phyloP scores from a whole-genome alignment of 805 yeast species.

The Saccharomycopsis sp. region DNA sequence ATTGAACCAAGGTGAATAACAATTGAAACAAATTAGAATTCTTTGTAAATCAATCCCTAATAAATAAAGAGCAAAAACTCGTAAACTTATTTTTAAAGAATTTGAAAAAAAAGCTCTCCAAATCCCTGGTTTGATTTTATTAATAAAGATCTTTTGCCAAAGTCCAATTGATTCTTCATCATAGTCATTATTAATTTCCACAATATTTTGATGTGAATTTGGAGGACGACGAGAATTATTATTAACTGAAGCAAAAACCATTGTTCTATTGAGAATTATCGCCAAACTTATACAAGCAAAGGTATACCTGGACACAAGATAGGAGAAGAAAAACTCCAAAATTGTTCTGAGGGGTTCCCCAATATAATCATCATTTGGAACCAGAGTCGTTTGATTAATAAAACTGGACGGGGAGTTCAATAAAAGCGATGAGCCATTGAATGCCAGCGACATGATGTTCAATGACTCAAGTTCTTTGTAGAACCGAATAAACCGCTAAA shows the following conservation, averaged over 20 bases:
- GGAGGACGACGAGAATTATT: not conserved
- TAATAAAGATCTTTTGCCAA: not conserved
- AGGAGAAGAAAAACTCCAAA: no score
- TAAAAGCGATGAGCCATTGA: no score
- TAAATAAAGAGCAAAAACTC: constrained; percentile 24
- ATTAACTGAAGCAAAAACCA: constrained; percentile 43
- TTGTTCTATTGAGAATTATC: constrained; percentile 44
- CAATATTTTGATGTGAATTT: not conserved
- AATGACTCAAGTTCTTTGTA: no score
- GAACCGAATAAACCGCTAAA: no score
- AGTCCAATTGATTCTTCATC: not conserved
- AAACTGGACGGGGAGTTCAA: no score
- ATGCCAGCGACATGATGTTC: no score
- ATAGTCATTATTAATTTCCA: not conserved
- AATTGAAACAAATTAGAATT: constrained; percentile 27
- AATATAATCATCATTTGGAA: no score
- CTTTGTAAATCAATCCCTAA: constrained; percentile 23
- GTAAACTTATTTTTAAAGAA: constrained; percentile 17
- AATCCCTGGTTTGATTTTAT: not conserved
- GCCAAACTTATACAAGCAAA: constrained; percentile 48
- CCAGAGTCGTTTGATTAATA: no score
- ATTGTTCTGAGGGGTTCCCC: no score
- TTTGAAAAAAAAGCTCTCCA: not conserved
- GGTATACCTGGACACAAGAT: constrained; percentile 40
- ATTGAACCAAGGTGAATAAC: constrained; percentile 16